Conservation (phyloP, 148 eudicot genomes). For the Beta vulgaris region DNA sequence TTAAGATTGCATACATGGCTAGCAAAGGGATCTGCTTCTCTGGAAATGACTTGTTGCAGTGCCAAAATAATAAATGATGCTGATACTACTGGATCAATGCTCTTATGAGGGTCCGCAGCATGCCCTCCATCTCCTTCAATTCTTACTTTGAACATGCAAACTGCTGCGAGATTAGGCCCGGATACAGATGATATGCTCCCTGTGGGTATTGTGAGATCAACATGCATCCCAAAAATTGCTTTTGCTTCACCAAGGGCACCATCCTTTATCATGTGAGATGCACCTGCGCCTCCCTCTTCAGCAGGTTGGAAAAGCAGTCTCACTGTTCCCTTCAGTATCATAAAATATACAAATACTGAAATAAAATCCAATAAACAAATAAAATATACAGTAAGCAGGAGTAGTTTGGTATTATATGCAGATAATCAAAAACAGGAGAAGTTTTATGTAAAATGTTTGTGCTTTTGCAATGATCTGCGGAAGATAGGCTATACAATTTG, state of each 20-base stretch:
- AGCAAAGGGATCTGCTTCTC: conserved; percentile 77
- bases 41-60: conserved; percentile 66
- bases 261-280: conserved; percentile 76
- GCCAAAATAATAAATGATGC: conserved; percentile 59
- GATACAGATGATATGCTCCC: conserved; percentile 54
- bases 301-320: conserved; percentile 90
- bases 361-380: conserved; percentile 1
- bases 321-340: conserved; percentile 61
- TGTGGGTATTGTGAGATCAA: conserved; percentile 48
- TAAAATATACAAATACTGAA: conserved; percentile 1
- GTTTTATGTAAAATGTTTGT: too few species aligned
- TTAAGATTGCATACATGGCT: conserved; percentile 75
- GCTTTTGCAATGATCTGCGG: too few species aligned
- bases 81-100: conserved; percentile 60
- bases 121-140: conserved; percentile 81
- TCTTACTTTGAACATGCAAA: conserved; percentile 55
- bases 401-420: too few species aligned
- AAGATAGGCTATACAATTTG: too few species aligned
- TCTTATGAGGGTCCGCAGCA: conserved; percentile 66
- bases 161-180: conserved; percentile 72
- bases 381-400: too few species aligned
- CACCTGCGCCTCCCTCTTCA: conserved; percentile 95
- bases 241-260: conserved; percentile 88
- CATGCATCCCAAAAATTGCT: conserved; percentile 87
- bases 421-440: too few species aligned